phyloP scores from a whole-genome alignment of 768 basidiomycete species.

The Trametes cingulata region DNA sequence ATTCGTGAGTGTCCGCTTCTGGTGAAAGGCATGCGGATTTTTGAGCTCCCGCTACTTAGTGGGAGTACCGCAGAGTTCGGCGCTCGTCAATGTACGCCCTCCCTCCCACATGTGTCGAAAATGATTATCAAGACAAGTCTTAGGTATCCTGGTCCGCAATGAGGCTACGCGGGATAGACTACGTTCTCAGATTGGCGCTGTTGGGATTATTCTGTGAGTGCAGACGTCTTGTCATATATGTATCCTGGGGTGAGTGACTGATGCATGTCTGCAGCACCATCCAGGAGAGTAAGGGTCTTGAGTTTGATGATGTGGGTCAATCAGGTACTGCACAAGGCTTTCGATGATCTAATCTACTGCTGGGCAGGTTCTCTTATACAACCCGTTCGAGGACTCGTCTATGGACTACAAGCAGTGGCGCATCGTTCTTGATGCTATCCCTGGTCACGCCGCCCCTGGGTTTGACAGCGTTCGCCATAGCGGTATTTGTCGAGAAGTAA shows the following conservation, averaged over 20 bases:
- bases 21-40: background rate
- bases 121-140: too few relatives aligned
- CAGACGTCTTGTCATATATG: background rate
- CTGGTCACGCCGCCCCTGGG: background rate
- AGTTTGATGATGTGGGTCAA: conserved; percentile 69
- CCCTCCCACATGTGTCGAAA: too few relatives aligned
- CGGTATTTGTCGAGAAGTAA: conserved; percentile 59
- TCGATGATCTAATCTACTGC: background rate
- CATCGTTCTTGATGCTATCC: background rate
- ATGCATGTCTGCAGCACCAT: conserved; percentile 40
- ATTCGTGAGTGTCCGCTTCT: background rate
- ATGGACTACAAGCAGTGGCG: conserved; percentile 57
- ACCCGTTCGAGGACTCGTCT: conserved; percentile 69
- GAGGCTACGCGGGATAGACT: background rate
- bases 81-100: conserved; percentile 60
- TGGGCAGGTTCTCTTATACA: conserved; percentile 64
- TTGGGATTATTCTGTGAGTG: conserved; percentile 51
- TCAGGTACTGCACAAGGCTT: too few relatives aligned
- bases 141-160: background rate
- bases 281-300: conserved; percentile 65
- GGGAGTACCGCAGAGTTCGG: conserved; percentile 57
- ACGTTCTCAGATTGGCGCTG: conserved; percentile 29
- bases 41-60: conserved; percentile 28
- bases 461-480: conserved; percentile 43
- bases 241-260: background rate